phyloP scores from a whole-genome alignment of 345 rosid genomes.

The Acer saccharum region DNA sequence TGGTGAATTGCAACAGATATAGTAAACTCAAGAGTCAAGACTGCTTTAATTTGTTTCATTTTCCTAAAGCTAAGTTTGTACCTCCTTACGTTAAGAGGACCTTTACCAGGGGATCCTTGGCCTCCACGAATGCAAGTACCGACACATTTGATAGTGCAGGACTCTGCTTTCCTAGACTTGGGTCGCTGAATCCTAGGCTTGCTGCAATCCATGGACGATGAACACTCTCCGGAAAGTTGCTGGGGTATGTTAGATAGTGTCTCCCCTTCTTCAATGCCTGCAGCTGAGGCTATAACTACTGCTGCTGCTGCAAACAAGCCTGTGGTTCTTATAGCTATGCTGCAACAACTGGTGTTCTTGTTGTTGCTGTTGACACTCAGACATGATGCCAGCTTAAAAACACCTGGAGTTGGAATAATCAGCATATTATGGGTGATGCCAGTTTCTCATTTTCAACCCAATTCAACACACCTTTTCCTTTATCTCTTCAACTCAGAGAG shows the following conservation, averaged over 20 bases:
- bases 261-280: slow-evolving; percentile 40
- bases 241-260: slow-evolving; percentile 80
- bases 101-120: slow-evolving; percentile 83
- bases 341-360: background rate
- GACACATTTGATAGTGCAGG: slow-evolving; percentile 80
- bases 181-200: slow-evolving; percentile 85
- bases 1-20: background rate
- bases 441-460: too few species aligned
- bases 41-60: too few species aligned
- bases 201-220: slow-evolving; percentile 54
- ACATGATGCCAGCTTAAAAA: background rate
- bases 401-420: slow-evolving; percentile 16
- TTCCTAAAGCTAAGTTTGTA: background rate
- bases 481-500: background rate
- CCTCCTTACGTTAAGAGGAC: slow-evolving; percentile 82
- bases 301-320: slow-evolving; percentile 44
- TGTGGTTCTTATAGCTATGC: slow-evolving; percentile 23
- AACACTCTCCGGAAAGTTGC: slow-evolving; percentile 66
- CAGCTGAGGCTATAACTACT: slow-evolving; percentile 30
- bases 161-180: slow-evolving; percentile 81
- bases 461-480: background rate
- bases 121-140: slow-evolving; percentile 81
- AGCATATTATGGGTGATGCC: slow-evolving; percentile 5
- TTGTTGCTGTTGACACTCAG: slow-evolving; percentile 4
- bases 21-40: background rate